A percentile compares a stretch with the other conserved stretches of the same genome.
phyloP scores from a whole-genome alignment of 331 rosid species.

The Phaseolus coccineus region DNA sequence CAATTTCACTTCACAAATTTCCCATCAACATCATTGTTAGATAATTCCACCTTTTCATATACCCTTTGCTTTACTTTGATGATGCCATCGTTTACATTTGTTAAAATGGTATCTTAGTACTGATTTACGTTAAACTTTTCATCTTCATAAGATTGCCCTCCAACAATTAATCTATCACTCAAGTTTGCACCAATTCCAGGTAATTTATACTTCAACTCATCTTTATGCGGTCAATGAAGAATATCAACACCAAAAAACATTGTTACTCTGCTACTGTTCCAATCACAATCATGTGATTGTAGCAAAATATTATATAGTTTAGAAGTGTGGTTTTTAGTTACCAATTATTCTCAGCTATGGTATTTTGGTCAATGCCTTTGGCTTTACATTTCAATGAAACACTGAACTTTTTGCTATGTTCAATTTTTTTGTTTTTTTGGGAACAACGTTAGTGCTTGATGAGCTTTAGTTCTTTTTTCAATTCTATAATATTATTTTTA shows the following conservation, averaged over 20 bases:
- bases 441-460: too few species aligned
- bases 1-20: conserved; percentile 54
- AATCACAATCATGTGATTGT: not conserved
- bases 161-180: not conserved
- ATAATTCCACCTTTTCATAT: not conserved
- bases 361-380: not conserved
- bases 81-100: conserved; percentile 46
- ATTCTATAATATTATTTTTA: too few species aligned
- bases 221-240: conserved; percentile 24
- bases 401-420: too few species aligned
- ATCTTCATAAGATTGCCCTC: conserved; percentile 32
- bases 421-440: too few species aligned
- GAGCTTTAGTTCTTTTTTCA: too few species aligned
- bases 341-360: conserved; percentile 10
- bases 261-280: not conserved
- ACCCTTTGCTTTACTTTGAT: conserved; percentile 46
- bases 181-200: conserved; percentile 3
- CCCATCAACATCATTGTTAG: conserved; percentile 53
- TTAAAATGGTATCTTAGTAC: conserved; percentile 24
- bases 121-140: conserved; percentile 37
- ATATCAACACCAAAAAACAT: conserved; percentile 4
- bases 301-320: conserved; percentile 6
- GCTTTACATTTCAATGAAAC: too few species aligned
- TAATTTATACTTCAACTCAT: conserved; percentile 6
- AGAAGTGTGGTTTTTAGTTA: not conserved